Evolutionary conservation across 768 basidiomycete species (phyloP).

Genomic region (Boletales sp.): DNA sequence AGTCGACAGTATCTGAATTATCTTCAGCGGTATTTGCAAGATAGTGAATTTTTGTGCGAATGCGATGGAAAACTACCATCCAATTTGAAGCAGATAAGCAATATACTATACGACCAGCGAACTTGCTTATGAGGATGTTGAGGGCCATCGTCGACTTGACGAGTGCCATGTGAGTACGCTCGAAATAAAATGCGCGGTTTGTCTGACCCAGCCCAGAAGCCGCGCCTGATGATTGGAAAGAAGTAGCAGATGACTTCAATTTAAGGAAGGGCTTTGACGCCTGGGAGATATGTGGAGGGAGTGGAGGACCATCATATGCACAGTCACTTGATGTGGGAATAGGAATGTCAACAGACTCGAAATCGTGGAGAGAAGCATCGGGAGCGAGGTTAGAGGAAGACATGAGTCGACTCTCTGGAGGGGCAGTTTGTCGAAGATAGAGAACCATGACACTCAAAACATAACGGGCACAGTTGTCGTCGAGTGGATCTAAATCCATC

Average conservation of each 20-base stretch:
- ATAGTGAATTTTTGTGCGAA: slow-evolving; percentile 64
- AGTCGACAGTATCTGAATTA: slow-evolving; percentile 65
- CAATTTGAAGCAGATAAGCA: slow-evolving; percentile 89
- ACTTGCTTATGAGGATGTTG: slow-evolving; percentile 63
- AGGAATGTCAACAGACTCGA: slow-evolving; percentile 52
- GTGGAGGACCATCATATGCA: slow-evolving; percentile 16
- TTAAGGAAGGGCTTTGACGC: slow-evolving; percentile 28
- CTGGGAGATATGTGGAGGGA: slow-evolving; percentile 43
- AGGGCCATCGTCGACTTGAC: slow-evolving; percentile 53
- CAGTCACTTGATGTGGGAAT: slow-evolving; percentile 21
- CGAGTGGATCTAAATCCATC: slow-evolving; percentile 68
- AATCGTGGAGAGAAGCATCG: slow-evolving; percentile 67
- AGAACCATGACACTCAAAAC: slow-evolving; percentile 78
- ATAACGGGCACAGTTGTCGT: slow-evolving; percentile 80
- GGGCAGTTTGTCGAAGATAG: slow-evolving; percentile 72
- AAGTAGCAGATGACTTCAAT: slow-evolving; percentile 38
- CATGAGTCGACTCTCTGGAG: slow-evolving; percentile 52
- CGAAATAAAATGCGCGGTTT: slow-evolving; percentile 40
- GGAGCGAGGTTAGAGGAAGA: slow-evolving; percentile 60
- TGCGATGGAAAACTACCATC: slow-evolving; percentile 67
- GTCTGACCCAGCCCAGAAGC: slow-evolving; percentile 21
- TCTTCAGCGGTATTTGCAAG: slow-evolving; percentile 54
- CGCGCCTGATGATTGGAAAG: slow-evolving; percentile 39
- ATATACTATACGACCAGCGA: slow-evolving; percentile 76
- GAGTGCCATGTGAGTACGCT: slow-evolving; percentile 61